These are phyloP conservation scores for Leptosphaerulina australis DNA, from an alignment of 2,329 filamentous ascomycete species.

Conservation along the genomic window DNA sequence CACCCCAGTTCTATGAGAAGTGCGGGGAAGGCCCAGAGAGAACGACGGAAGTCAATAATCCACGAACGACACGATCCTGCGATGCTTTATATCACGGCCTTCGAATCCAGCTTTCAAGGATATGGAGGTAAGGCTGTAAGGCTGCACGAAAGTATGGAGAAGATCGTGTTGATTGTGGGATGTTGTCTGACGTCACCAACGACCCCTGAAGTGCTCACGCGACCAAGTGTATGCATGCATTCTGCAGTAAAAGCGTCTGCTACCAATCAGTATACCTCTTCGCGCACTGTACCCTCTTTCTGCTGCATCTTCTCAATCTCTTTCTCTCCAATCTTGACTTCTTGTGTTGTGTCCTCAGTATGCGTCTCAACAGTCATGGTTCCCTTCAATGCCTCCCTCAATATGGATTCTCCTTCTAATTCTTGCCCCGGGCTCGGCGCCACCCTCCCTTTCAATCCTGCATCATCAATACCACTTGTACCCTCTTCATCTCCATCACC, in stretches of 20 bases:
- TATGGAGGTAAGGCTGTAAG: neutral
- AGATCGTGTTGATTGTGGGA: neutral
- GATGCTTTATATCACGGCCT: neutral
- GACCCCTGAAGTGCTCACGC: slow-evolving; percentile 1
- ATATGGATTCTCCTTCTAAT: slow-evolving; percentile 27
- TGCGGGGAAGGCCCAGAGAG: slow-evolving; percentile 10
- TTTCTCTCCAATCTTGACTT: slow-evolving; percentile 6
- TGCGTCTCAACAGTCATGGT: slow-evolving; percentile 43
- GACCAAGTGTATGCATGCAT: slow-evolving; percentile 11
- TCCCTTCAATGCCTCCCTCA: slow-evolving; percentile 43
- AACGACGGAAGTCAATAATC: neutral
- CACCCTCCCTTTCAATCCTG: slow-evolving; percentile 2
- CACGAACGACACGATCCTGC: neutral
- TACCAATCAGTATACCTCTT: slow-evolving; percentile 46
- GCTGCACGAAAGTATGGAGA: neutral
- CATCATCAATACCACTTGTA: slow-evolving; percentile 28
- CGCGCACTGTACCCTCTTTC: slow-evolving; percentile 37
- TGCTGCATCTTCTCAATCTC: slow-evolving; percentile 42
- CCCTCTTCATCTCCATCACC: slow-evolving; percentile 47
- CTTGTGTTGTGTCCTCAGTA: slow-evolving; percentile 27
- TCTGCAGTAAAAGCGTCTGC: too few relatives aligned
- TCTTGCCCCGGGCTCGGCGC: neutral
- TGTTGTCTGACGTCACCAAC: slow-evolving; percentile 6
- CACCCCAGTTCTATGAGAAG: neutral
- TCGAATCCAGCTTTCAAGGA: too few relatives aligned